Conservation (phyloP, 1,139 yeast genomes). For the Kodamaea plutei region DNA sequence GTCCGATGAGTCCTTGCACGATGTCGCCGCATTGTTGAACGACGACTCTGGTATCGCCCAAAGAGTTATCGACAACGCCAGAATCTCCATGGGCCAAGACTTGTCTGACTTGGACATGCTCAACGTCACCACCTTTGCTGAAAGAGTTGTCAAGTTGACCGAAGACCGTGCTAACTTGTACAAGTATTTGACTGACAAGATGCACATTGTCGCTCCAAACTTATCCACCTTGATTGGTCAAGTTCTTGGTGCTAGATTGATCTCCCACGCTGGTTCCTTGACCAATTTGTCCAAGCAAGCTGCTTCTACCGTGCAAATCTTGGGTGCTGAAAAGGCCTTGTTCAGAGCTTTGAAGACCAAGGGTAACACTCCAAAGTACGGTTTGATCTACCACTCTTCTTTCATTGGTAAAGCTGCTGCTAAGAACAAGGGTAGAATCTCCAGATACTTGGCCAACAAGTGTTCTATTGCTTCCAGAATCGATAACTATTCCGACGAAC, state of each 20-base stretch:
- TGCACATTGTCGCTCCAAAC: slow-evolving; percentile 98
- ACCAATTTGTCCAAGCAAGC: slow-evolving; percentile 96
- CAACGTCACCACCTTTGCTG: slow-evolving; percentile 86
- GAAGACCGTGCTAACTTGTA: slow-evolving; percentile 88
- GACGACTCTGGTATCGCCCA: slow-evolving; percentile 95
- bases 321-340: slow-evolving; percentile 98
- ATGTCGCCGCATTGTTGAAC: slow-evolving; percentile 79
- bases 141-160: slow-evolving; percentile 88
- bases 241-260: slow-evolving; percentile 96
- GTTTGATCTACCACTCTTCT: slow-evolving; percentile 94
- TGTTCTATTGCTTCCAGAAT: slow-evolving; percentile 98
- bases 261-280: slow-evolving; percentile 96
- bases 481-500: slow-evolving; percentile 89
- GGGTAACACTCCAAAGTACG: slow-evolving; percentile 98
- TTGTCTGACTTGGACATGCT: slow-evolving; percentile 90
- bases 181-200: slow-evolving; percentile 86
- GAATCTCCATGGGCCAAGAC: slow-evolving; percentile 99
- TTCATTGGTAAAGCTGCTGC: slow-evolving; percentile 95
- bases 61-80: slow-evolving; percentile 77
- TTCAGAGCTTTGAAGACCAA: slow-evolving; percentile 98
- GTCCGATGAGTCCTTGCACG: slow-evolving; percentile 81
- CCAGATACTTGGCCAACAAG: slow-evolving; percentile 97
- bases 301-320: slow-evolving; percentile 96
- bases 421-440: slow-evolving; percentile 97
- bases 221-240: slow-evolving; percentile 95